These are phyloP conservation scores for Nitzschia sp. DNA, from an alignment of 108 stramenopile species.

Conservation along the genomic window DNA sequence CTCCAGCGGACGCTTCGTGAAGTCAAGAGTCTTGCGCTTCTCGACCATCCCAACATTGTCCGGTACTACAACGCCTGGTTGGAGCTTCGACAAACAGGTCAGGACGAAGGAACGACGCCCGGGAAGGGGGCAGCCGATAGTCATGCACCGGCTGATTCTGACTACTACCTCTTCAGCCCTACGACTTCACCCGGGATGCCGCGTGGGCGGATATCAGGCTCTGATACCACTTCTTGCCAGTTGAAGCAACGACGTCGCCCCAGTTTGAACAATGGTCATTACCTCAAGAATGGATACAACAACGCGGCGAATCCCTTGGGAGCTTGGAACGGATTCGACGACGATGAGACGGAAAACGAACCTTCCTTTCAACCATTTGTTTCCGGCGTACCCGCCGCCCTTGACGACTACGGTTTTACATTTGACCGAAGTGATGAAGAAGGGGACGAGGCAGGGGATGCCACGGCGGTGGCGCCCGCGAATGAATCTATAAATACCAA, in stretches of 20 bases:
- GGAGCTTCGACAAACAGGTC: conserved; percentile 54
- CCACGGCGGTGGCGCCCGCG: background rate
- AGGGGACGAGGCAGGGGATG: background rate
- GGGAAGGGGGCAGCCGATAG: background rate
- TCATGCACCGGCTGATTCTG: conserved; percentile 8
- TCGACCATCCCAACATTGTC: conserved; percentile 95
- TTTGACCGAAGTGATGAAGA: conserved; percentile 37
- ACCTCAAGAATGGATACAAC: conserved; percentile 2
- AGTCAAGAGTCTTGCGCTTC: conserved; percentile 89
- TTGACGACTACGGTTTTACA: conserved; percentile 50
- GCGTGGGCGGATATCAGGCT: too few species aligned
- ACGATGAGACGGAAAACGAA: background rate
- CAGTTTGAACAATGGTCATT: conserved; percentile 1
- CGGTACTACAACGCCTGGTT: conserved; percentile 98
- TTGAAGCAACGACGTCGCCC: background rate
- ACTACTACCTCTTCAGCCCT: conserved; percentile 27
- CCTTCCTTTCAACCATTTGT: background rate
- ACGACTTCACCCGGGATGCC: background rate
- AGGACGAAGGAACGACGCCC: background rate
- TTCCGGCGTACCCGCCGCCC: conserved; percentile 3
- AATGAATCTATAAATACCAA: background rate
- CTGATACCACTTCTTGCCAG: background rate
- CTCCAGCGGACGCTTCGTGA: conserved; percentile 91
- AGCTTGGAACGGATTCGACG: background rate
- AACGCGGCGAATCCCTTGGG: conserved; percentile 18